phyloP scores from a whole-genome alignment of 1,139 yeast species.

The Eremothecium cymbalariae region DNA sequence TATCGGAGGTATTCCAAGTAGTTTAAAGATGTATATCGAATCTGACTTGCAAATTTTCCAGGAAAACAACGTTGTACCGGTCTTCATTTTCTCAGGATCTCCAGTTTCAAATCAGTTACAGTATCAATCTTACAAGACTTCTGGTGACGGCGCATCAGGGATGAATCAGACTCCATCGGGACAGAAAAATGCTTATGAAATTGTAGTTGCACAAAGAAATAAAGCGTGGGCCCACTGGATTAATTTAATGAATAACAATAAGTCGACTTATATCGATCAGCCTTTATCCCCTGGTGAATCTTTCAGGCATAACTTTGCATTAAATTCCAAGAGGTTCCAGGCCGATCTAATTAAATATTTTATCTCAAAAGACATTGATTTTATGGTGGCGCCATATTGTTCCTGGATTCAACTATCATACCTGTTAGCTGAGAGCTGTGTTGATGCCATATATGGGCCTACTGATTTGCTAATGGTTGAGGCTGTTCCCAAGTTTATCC shows the following conservation, averaged over 20 bases:
- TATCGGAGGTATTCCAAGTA: conserved; percentile 73
- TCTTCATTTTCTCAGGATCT: conserved; percentile 64
- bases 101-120: conserved; percentile 30
- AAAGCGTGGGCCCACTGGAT: conserved; percentile 34
- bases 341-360: conserved; percentile 53
- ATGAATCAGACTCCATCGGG: conserved; percentile 12
- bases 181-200: conserved; percentile 18
- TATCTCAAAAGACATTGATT: conserved; percentile 50
- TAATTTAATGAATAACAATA: conserved; percentile 20
- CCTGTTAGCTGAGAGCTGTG: conserved; percentile 42
- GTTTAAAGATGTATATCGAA: conserved; percentile 50
- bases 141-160: conserved; percentile 17
- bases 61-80: conserved; percentile 59
- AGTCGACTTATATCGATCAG: conserved; percentile 33
- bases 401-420: conserved; percentile 79
- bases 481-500: conserved; percentile 61
- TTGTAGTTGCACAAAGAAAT: conserved; percentile 27
- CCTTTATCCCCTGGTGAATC: conserved; percentile 31
- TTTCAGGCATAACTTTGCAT: conserved; percentile 30
- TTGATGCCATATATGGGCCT: conserved; percentile 80
- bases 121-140: conserved; percentile 19
- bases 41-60: conserved; percentile 56
- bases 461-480: conserved; percentile 62
- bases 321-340: conserved; percentile 38
- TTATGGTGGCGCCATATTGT: conserved; percentile 72